phyloP scores from a whole-genome alignment of 2,329 filamentous ascomycete genomes.

The Penicillium sclerotigenum region DNA sequence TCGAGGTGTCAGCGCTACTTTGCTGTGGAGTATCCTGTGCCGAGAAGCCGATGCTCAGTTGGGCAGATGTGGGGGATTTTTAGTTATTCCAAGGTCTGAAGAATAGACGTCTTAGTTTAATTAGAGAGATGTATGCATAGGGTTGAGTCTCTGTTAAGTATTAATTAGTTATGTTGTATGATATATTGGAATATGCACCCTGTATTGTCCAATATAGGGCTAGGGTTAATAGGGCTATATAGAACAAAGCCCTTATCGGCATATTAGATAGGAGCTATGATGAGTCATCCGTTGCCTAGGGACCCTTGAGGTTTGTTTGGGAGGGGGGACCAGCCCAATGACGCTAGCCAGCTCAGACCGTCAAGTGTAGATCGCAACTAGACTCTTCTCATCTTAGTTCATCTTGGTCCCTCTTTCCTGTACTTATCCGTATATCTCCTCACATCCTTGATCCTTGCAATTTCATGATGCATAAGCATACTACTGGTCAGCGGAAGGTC shows the following conservation, averaged over 20 bases:
- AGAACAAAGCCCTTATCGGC: slow-evolving; percentile 11
- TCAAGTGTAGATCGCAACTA: slow-evolving; percentile 11
- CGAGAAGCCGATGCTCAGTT: slow-evolving; percentile 17
- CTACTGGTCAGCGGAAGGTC: slow-evolving; percentile 41
- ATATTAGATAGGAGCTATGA: background rate
- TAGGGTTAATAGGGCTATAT: background rate
- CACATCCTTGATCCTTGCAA: slow-evolving; percentile 11
- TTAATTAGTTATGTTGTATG: background rate
- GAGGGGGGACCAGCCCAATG: slow-evolving; percentile 4
- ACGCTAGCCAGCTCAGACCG: slow-evolving; percentile 13
- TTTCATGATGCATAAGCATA: slow-evolving; percentile 40
- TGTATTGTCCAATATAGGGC: background rate
- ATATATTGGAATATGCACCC: background rate
- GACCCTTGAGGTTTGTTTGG: slow-evolving; percentile 23
- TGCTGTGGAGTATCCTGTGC: slow-evolving; percentile 17
- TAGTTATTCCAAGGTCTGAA: background rate
- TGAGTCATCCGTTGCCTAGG: slow-evolving; percentile 23
- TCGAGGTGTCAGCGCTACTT: background rate
- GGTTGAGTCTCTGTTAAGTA: background rate
- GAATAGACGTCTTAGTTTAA: background rate
- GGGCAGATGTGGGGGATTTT: background rate
- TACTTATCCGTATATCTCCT: slow-evolving; percentile 6
- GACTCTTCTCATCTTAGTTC: slow-evolving; percentile 11
- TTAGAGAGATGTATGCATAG: background rate
- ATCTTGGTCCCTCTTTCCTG: background rate